Evolutionary conservation across 768 basidiomycete species (phyloP).

Genomic region (Crassisporium funariophilum): DNA sequence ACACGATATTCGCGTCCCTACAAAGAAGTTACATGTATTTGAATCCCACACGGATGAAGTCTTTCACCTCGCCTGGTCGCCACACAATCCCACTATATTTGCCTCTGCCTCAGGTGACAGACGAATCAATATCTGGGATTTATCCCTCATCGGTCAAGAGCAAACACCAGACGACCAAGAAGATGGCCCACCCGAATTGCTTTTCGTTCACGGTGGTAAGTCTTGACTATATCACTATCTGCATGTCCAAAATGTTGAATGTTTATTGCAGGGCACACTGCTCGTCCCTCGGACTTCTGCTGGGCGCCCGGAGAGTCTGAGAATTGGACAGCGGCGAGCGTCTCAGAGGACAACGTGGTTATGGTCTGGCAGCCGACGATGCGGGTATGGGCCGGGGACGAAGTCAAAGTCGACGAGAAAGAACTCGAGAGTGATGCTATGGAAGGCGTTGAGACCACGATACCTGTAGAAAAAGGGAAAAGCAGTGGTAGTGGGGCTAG

Average conservation of each 20-base stretch:
- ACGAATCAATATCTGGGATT: slow-evolving; percentile 93
- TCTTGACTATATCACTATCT: slow-evolving; percentile 13
- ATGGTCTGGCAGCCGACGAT: slow-evolving; percentile 98
- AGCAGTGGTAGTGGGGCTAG: slow-evolving; percentile 40
- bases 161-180: slow-evolving; percentile 98
- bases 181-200: slow-evolving; percentile 94
- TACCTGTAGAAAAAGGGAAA: slow-evolving; percentile 32
- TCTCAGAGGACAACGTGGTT: slow-evolving; percentile 96
- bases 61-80: slow-evolving; percentile 93
- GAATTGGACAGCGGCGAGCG: slow-evolving; percentile 82
- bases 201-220: slow-evolving; percentile 94
- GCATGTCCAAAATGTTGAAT: slow-evolving; percentile 3
- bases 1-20: slow-evolving; percentile 81
- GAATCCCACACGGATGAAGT: slow-evolving; percentile 95
- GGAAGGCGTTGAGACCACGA: slow-evolving; percentile 67
- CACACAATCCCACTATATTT: slow-evolving; percentile 88
- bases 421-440: slow-evolving; percentile 82
- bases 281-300: slow-evolving; percentile 90
- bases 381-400: slow-evolving; percentile 91
- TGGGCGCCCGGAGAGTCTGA: slow-evolving; percentile 89
- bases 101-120: slow-evolving; percentile 95
- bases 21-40: slow-evolving; percentile 83
- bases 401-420: slow-evolving; percentile 79
- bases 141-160: slow-evolving; percentile 88
- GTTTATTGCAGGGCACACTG: slow-evolving; percentile 68